Evolutionary conservation across 768 basidiomycete genomes (phyloP), one percentile per base, ranked within the genome.

Genomic region (Strobilomyces echinocephalus): DNA sequence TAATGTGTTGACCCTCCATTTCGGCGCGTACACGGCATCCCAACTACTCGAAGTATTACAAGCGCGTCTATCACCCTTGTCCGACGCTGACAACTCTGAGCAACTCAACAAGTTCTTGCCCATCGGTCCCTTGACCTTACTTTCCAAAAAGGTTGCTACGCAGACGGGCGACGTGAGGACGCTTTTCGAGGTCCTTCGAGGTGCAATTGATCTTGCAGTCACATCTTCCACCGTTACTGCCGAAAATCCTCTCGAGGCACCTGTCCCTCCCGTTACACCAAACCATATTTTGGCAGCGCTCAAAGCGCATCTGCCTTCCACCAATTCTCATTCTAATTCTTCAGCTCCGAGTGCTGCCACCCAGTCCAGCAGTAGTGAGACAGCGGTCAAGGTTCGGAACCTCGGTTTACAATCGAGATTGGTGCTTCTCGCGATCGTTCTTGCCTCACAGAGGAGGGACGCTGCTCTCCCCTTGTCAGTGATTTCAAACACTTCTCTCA

Each of bases 81-180:
- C 75, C 33, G 73, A 74, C 9, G 30, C 54, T 18, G 68, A 69
- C 9, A 53, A 46, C 33, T 46, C 60, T 11, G 68, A 70, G 9
- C 62, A 68, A 34, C 65, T 70, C 18, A 76, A 76, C 65, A 80
- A 77, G 48, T 78, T 93, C 60, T 69, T 94, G 31, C 84, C 87
- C 4, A 52, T 72, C 7, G 75, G 87, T 1, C 78, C 88, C 3
- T 68, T 92, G 34, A 82, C 78, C 35, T 74, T 93, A 14, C 76
- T 91, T 28, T 81, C 87, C 9, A 90, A 88, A 73, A 91, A 91
- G 63, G 73, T 92, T 18, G 90, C 91, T 5, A 78, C 87, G 2
- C 75, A 84, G 53, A 91, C 91, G 0, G 91, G 91, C 15, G 91
- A 95, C 61, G 88, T 93, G 9, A 77, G 91, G 38, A 82, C 79